phyloP scores from a whole-genome alignment of 352 stramenopile genomes.

The Phytophthora citricola region DNA sequence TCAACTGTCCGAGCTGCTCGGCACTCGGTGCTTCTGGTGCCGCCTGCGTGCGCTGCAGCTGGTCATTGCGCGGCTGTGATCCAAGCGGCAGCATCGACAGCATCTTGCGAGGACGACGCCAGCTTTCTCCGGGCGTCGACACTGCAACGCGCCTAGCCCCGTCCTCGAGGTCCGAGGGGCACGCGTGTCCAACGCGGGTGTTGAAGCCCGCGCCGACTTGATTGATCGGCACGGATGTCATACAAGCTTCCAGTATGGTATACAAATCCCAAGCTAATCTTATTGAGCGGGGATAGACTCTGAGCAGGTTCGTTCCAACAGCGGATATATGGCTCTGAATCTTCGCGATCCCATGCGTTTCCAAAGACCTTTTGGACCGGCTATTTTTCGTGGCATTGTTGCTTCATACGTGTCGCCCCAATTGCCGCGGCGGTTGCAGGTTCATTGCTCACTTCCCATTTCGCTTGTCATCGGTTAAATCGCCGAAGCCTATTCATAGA shows the following conservation, averaged over 20 bases:
- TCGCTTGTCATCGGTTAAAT: conserved; percentile 9
- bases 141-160: background rate
- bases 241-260: conserved; percentile 1
- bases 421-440: conserved; percentile 8
- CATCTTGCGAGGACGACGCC: conserved; percentile 1
- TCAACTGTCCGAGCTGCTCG: background rate
- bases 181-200: conserved; percentile 24
- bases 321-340: conserved; percentile 6
- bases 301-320: conserved; percentile 14
- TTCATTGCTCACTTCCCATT: conserved; percentile 37
- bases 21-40: conserved; percentile 1
- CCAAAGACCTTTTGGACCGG: conserved; percentile 1
- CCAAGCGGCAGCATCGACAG: background rate
- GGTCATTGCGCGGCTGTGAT: conserved; percentile 6
- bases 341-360: conserved; percentile 6
- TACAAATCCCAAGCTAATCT: conserved; percentile 2
- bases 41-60: background rate
- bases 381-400: conserved; percentile 27
- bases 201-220: conserved; percentile 29
- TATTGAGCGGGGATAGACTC: background rate
- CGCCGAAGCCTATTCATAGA: conserved; percentile 23
- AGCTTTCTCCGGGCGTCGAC: background rate
- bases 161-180: conserved; percentile 19
- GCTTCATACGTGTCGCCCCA: conserved; percentile 22
- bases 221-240: conserved; percentile 8